Conservation (phyloP, 352 stramenopile species). For the Pythium phragmitis region DNA sequence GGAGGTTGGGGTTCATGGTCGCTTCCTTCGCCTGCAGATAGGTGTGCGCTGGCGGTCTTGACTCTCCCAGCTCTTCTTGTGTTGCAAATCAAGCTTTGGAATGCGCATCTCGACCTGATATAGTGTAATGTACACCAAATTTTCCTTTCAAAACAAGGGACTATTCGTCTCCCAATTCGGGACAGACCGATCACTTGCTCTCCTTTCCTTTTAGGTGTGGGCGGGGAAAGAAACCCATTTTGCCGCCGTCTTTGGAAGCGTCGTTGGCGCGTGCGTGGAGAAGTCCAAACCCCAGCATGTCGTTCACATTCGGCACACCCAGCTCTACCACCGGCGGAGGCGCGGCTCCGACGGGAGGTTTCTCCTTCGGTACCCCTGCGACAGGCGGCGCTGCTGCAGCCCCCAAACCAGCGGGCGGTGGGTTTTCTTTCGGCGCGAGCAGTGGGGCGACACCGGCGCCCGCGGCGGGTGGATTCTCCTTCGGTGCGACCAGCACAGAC, state of each 20-base stretch:
- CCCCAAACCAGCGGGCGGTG: conserved; percentile 16
- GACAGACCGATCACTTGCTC: conserved; percentile 12
- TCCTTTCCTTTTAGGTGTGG: conserved; percentile 16
- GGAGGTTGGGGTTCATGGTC: conserved; percentile 29
- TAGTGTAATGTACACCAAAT: conserved; percentile 14
- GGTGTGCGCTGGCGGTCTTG: not conserved
- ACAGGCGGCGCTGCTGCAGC: not conserved
- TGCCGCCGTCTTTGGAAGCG: conserved; percentile 17
- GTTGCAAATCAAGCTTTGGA: conserved; percentile 9
- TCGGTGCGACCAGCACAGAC: conserved; percentile 20
- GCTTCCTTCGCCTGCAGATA: not conserved
- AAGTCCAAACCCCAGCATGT: conserved; percentile 18
- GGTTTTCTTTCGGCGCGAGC: conserved; percentile 27
- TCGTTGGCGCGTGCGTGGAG: not conserved
- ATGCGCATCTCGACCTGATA: not conserved
- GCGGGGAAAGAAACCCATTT: conserved; percentile 19
- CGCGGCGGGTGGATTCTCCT: conserved; percentile 30
- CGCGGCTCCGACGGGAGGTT: conserved; percentile 12
- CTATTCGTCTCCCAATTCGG: not conserved
- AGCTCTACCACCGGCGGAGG: conserved; percentile 6
- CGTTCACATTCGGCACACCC: conserved; percentile 36
- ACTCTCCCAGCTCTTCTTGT: not conserved
- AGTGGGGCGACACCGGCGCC: conserved; percentile 4
- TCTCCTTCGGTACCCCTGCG: conserved; percentile 25
- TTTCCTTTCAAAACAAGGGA: conserved; percentile 9